A percentile compares a stretch with the other conserved stretches of the same genome.
phyloP scores from a whole-genome alignment of 1,284 basidiomycete genomes.

The Microbotryum lychnidis-dioicae region DNA sequence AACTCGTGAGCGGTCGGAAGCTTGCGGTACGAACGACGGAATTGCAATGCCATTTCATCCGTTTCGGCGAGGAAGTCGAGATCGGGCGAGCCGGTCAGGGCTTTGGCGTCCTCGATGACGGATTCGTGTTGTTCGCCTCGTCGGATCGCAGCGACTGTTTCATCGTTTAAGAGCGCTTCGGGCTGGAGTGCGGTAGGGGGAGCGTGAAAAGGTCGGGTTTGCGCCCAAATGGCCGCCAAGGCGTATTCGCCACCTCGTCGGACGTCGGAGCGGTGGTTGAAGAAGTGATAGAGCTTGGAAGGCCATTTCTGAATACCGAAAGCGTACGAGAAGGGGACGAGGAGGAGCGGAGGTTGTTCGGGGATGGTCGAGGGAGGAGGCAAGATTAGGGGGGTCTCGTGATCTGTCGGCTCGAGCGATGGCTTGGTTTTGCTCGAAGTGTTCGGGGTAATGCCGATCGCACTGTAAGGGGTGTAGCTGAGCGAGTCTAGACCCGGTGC shows the following conservation, averaged over 20 bases:
- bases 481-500: neutral
- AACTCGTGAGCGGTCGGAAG: conserved; percentile 58
- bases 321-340: conserved; percentile 78
- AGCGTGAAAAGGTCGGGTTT: conserved; percentile 55
- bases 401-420: conserved; percentile 26
- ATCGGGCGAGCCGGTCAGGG: conserved; percentile 16
- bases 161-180: conserved; percentile 19
- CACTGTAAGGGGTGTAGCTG: conserved; percentile 1
- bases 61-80: conserved; percentile 25
- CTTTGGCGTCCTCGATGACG: conserved; percentile 29
- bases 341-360: conserved; percentile 68
- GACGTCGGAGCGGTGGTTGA: conserved; percentile 78
- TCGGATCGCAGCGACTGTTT: conserved; percentile 15
- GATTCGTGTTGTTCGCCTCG: conserved; percentile 14
- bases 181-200: conserved; percentile 8
- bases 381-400: conserved; percentile 37
- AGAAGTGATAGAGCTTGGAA: conserved; percentile 81
- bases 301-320: conserved; percentile 83
- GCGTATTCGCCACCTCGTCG: conserved; percentile 71
- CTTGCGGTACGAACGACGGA: conserved; percentile 50
- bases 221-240: conserved; percentile 59
- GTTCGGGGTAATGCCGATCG: conserved; percentile 1
- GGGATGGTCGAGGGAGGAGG: conserved; percentile 57
- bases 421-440: conserved; percentile 1
- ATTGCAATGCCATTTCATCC: conserved; percentile 23